Conservation (phyloP, 2,329 filamentous ascomycete species). For the Pleochaeta shiraiana region DNA sequence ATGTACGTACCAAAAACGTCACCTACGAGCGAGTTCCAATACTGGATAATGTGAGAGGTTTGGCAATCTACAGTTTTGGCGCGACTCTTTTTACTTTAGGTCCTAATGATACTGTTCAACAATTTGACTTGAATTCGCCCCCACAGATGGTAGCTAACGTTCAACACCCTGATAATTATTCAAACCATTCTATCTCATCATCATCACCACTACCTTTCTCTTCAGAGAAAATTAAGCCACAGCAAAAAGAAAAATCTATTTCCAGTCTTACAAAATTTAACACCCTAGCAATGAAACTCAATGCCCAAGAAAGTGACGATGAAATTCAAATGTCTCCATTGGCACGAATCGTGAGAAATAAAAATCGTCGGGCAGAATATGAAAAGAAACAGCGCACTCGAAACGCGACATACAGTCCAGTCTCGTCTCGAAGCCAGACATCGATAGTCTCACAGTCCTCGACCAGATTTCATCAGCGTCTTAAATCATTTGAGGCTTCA, state of each 20-base stretch:
- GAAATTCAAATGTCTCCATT: too few species aligned
- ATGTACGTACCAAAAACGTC: conserved; percentile 94
- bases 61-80: conserved; percentile 74
- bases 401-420: conserved; percentile 11
- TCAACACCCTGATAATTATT: conserved; percentile 63
- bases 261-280: too few species aligned
- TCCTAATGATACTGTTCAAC: conserved; percentile 72
- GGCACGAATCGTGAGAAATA: too few species aligned
- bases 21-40: conserved; percentile 78
- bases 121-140: conserved; percentile 79
- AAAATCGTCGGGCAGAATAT: too few species aligned
- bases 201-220: too few species aligned
- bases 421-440: conserved; percentile 17
- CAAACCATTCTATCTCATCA: too few species aligned
- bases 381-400: background rate
- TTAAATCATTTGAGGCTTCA: conserved; percentile 29
- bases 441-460: conserved; percentile 30
- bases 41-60: conserved; percentile 54
- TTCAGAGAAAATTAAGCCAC: too few species aligned
- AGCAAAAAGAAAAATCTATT: too few species aligned
- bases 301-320: too few species aligned
- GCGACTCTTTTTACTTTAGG: conserved; percentile 86
- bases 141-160: conserved; percentile 66
- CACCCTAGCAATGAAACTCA: too few species aligned
- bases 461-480: conserved; percentile 10